Evolutionary conservation across 1,284 basidiomycete genomes (phyloP).

Genomic region (Cutaneotrichosporon dermatis): DNA sequence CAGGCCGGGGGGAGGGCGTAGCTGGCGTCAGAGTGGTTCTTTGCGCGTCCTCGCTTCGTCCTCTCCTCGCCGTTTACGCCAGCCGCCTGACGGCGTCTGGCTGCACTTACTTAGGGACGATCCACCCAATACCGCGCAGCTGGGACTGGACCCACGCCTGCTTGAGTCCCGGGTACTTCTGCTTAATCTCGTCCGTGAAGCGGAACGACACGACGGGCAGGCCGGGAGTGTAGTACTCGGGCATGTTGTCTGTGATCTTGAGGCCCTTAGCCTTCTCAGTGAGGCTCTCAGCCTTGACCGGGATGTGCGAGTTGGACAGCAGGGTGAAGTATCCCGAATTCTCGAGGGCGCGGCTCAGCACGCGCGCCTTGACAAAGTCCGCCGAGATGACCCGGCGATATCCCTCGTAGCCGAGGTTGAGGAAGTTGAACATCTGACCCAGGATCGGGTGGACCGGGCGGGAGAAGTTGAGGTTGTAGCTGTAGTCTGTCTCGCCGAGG

Average conservation of each 20-base stretch:
- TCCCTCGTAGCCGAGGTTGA: conserved; percentile 74
- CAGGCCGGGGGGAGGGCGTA: conserved; percentile 72
- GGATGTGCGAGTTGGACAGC: conserved; percentile 51
- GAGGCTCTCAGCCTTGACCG: conserved; percentile 12
- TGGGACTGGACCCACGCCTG: conserved; percentile 79
- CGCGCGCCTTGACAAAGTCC: conserved; percentile 77
- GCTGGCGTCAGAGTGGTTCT: conserved; percentile 20
- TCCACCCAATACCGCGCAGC: conserved; percentile 54
- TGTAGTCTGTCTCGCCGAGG: conserved; percentile 55
- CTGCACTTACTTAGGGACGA: conserved; percentile 62
- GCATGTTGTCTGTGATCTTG: conserved; percentile 16
- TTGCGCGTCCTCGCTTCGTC: too few relatives aligned
- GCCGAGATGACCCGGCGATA: conserved; percentile 64
- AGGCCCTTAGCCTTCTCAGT: conserved; percentile 8
- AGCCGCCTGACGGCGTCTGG: too few relatives aligned
- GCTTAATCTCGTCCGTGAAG: conserved; percentile 72
- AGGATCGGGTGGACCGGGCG: conserved; percentile 75
- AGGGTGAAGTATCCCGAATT: conserved; percentile 66
- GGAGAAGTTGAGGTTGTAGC: conserved; percentile 93
- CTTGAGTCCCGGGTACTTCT: conserved; percentile 66
- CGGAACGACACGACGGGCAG: conserved; percentile 89
- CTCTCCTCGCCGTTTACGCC: too few relatives aligned
- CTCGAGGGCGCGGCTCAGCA: conserved; percentile 82
- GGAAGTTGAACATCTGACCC: conserved; percentile 85
- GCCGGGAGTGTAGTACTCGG: conserved; percentile 51